phyloP scores from a whole-genome alignment of 1,284 basidiomycete species.

The Tilletiaria anomala region DNA sequence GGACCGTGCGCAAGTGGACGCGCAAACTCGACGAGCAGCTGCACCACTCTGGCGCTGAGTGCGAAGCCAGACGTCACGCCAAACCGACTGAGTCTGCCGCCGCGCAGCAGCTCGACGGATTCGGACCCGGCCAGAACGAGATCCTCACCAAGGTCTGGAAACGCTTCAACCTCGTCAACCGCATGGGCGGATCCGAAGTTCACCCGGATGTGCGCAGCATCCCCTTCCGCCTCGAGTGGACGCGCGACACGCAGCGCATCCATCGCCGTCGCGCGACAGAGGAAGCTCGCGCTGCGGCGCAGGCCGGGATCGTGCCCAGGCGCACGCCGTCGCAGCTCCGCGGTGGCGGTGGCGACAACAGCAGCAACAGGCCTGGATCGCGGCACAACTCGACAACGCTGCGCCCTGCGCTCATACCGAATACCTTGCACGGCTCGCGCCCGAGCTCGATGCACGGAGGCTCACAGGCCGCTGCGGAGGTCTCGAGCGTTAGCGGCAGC shows the following conservation, averaged over 20 bases:
- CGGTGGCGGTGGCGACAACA: too few species aligned
- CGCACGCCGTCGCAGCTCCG: too few species aligned
- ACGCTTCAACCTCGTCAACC: constrained; percentile 19
- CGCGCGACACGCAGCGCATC: constrained; percentile 11
- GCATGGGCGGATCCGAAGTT: constrained; percentile 14
- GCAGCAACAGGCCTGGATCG: too few species aligned
- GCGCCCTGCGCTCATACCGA: too few species aligned
- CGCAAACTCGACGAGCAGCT: constrained; percentile 11
- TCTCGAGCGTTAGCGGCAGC: too few species aligned
- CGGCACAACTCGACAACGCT: too few species aligned
- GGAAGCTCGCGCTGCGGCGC: constrained; percentile 6
- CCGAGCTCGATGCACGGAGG: too few species aligned
- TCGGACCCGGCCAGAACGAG: constrained; percentile 7
- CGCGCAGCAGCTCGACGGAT: neutral
- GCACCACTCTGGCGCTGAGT: neutral
- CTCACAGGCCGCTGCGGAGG: too few species aligned
- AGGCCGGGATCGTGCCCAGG: too few species aligned
- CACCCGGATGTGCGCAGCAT: constrained; percentile 21
- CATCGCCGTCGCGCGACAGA: constrained; percentile 3
- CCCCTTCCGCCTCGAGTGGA: constrained; percentile 31
- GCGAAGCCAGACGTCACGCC: too few species aligned
- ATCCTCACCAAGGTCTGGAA: constrained; percentile 25
- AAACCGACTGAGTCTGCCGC: neutral
- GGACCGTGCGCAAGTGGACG: constrained; percentile 28
- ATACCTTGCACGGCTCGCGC: too few species aligned